A percentile compares a stretch with the other conserved stretches of the same genome.
Conservation (phyloP, 1,284 basidiomycete species). For the Malassezia furfur region DNA sequence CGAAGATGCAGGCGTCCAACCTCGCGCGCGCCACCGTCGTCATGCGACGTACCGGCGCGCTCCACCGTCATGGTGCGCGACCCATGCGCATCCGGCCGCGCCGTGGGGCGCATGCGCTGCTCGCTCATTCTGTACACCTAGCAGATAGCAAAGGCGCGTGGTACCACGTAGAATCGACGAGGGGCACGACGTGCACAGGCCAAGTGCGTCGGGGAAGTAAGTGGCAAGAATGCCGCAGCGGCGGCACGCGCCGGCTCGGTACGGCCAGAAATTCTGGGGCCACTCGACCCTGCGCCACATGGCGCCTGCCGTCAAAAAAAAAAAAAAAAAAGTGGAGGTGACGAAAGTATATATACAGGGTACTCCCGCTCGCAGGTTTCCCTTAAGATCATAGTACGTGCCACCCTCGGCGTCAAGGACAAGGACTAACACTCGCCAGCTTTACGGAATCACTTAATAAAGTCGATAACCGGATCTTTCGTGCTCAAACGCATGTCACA, state of each 20-base stretch:
- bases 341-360: conserved; percentile 7
- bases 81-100: conserved; percentile 6
- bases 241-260: not conserved
- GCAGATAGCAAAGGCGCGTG: too few species aligned
- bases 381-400: conserved; percentile 19
- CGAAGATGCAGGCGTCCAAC: conserved; percentile 2
- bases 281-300: not conserved
- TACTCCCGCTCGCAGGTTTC: not conserved
- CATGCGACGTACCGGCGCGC: not conserved
- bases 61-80: conserved; percentile 4
- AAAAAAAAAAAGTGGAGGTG: not conserved
- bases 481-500: conserved; percentile 45
- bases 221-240: too few species aligned
- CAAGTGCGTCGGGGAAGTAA: too few species aligned
- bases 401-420: not conserved
- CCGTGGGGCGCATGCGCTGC: not conserved
- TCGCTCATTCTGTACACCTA: too few species aligned
- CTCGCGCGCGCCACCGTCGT: not conserved
- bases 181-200: too few species aligned
- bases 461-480: conserved; percentile 45
- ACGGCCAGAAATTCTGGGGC: not conserved
- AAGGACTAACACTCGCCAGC: conserved; percentile 7
- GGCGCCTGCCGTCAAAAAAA: not conserved
- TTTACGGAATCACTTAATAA: conserved; percentile 48
- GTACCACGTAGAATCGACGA: too few species aligned